phyloP scores from a whole-genome alignment of 179 eudicot genomes.

The Beta macrorhiza region DNA sequence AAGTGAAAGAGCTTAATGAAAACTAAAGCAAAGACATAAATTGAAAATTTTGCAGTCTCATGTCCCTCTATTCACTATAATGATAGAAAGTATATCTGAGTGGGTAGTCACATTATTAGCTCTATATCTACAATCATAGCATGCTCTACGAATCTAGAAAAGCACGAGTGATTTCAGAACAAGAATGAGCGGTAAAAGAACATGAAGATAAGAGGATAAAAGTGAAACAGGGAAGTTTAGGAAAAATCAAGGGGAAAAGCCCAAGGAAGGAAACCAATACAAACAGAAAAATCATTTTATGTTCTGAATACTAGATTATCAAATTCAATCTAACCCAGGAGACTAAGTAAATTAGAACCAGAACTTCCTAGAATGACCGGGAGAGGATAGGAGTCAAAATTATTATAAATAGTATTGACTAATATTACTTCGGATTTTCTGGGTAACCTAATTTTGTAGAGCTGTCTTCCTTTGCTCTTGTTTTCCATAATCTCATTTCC shows the following conservation, averaged over 20 bases:
- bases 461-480: background rate
- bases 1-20: background rate
- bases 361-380: background rate
- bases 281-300: no score
- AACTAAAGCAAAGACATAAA: background rate
- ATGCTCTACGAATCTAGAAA: background rate
- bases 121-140: background rate
- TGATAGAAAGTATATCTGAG: no score
- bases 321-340: background rate
- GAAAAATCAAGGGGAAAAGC: background rate
- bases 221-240: background rate
- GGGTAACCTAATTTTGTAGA: background rate
- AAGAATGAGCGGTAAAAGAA: no score
- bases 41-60: background rate
- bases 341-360: background rate
- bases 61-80: background rate
- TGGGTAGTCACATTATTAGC: slow-evolving; percentile 1
- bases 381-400: background rate
- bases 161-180: background rate
- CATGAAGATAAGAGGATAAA: background rate
- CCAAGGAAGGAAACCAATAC: background rate
- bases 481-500: background rate
- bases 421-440: background rate
- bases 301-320: no score
- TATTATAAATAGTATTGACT: background rate